Conservation (phyloP, 257 asterid species). For the Verbascum thapsus region DNA sequence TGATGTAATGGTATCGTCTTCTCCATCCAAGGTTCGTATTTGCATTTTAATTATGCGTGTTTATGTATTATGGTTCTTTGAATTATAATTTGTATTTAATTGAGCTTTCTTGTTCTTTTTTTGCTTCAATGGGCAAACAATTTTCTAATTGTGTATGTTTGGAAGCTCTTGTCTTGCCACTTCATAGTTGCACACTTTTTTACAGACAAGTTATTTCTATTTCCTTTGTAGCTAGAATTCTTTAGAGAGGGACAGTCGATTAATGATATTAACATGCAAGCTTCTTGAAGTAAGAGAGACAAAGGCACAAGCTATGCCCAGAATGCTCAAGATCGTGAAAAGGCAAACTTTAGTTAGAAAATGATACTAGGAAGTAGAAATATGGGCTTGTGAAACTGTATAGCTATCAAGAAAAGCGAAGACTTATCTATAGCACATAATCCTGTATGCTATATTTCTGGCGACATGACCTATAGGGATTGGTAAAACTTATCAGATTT, state of each 20-base stretch:
- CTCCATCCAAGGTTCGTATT: slow-evolving; percentile 79
- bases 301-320: neutral
- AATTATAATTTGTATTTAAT: slow-evolving; percentile 4
- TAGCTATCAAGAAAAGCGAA: neutral
- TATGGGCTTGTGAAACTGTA: neutral
- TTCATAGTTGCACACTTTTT: slow-evolving; percentile 19
- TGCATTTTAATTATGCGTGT: slow-evolving; percentile 23
- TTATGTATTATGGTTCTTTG: slow-evolving; percentile 14
- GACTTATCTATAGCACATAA: neutral
- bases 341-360: neutral
- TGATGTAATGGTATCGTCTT: slow-evolving; percentile 57
- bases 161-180: neutral
- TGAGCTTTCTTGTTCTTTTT: slow-evolving; percentile 18
- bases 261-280: slow-evolving; percentile 1
- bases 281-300: neutral
- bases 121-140: slow-evolving; percentile 13
- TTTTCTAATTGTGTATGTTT: slow-evolving; percentile 3
- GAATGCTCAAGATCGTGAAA: slow-evolving; percentile 9
- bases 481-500: neutral
- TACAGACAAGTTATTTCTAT: no score
- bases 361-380: neutral
- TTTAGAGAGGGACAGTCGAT: no score
- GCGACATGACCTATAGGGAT: slow-evolving; percentile 8
- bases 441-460: neutral
- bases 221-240: no score